phyloP scores from a whole-genome alignment of 352 stramenopile species.

The Globisporangium carolinianum region DNA sequence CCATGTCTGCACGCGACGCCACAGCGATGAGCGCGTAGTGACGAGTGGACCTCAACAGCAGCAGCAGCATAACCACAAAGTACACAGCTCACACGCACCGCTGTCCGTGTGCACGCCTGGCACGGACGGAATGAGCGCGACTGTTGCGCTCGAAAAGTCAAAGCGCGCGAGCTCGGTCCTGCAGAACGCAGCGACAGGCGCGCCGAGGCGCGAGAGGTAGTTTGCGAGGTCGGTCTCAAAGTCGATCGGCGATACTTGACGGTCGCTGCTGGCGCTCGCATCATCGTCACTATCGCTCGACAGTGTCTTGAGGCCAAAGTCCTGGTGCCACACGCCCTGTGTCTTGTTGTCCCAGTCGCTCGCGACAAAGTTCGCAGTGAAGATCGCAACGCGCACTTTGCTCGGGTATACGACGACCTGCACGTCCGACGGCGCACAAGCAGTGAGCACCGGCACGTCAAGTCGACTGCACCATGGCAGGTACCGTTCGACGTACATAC shows the following conservation, averaged over 20 bases:
- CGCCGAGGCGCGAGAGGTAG: constrained; percentile 52
- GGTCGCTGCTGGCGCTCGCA: constrained; percentile 8
- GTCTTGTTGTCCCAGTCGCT: constrained; percentile 82
- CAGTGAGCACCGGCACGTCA: too few relatives aligned
- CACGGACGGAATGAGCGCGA: constrained; percentile 60
- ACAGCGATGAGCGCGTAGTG: neutral
- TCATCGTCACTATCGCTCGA: constrained; percentile 19
- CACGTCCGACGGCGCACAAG: constrained; percentile 14
- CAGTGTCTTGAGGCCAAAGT: constrained; percentile 65
- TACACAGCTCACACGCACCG: constrained; percentile 20
- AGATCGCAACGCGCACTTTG: constrained; percentile 73
- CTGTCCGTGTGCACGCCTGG: constrained; percentile 62
- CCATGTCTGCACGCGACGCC: constrained; percentile 44
- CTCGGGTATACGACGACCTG: constrained; percentile 35
- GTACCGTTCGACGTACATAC: too few relatives aligned
- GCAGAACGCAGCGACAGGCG: constrained; percentile 39
- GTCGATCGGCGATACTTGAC: constrained; percentile 11
- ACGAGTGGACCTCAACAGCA: neutral
- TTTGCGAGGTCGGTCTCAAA: constrained; percentile 60
- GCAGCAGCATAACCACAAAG: neutral
- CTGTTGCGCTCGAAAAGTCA: constrained; percentile 51
- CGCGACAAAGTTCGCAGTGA: constrained; percentile 80
- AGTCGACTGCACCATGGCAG: too few relatives aligned
- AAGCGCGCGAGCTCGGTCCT: constrained; percentile 34
- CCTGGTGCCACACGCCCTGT: constrained; percentile 77